Percentiles rank a stretch among this genome's conserved stretches.
These are phyloP conservation scores for Starmera stellimalicola DNA, from an alignment of 1,139 yeast genomes.

Conservation along the genomic window DNA sequence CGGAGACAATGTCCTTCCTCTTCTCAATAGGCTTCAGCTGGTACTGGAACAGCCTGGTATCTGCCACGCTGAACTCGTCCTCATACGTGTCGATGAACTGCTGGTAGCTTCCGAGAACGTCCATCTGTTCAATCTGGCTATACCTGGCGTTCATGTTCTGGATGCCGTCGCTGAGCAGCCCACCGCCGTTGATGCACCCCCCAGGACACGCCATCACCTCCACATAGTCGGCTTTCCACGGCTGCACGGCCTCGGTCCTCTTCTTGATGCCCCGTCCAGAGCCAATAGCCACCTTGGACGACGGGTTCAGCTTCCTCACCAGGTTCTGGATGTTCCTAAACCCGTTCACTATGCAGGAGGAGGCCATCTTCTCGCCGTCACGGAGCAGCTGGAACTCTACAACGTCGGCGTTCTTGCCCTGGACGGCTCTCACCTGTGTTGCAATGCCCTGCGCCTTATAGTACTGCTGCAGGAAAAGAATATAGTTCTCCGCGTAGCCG, in stretches of 20 bases:
- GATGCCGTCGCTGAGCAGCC: conserved; percentile 50
- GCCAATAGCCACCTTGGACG: conserved; percentile 18
- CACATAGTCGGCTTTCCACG: conserved; percentile 67
- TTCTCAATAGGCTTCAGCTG: conserved; percentile 37
- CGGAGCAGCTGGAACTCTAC: conserved; percentile 52
- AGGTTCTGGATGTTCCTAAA: conserved; percentile 90
- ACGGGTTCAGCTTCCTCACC: conserved; percentile 68
- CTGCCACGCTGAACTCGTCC: conserved; percentile 22
- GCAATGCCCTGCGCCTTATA: conserved; percentile 16
- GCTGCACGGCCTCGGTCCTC: conserved; percentile 36
- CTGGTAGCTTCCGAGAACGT: conserved; percentile 11
- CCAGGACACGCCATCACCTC: conserved; percentile 98
- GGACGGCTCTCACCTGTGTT: conserved; percentile 18
- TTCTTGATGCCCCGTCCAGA: conserved; percentile 24
- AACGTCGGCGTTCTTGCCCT: conserved; percentile 72
- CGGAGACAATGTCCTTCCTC: conserved; percentile 35
- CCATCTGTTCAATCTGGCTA: conserved; percentile 9
- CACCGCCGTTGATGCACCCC: conserved; percentile 97
- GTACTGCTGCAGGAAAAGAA: conserved; percentile 30
- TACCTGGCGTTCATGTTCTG: conserved; percentile 11
- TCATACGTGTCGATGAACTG: conserved; percentile 31
- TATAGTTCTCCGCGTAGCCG: conserved; percentile 68
- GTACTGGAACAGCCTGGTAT: conserved; percentile 34
- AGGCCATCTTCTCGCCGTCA: conserved; percentile 35
- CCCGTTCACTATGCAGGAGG: conserved; percentile 79